phyloP scores from a whole-genome alignment of 306 rosid species.

The Carpinus fangiana region DNA sequence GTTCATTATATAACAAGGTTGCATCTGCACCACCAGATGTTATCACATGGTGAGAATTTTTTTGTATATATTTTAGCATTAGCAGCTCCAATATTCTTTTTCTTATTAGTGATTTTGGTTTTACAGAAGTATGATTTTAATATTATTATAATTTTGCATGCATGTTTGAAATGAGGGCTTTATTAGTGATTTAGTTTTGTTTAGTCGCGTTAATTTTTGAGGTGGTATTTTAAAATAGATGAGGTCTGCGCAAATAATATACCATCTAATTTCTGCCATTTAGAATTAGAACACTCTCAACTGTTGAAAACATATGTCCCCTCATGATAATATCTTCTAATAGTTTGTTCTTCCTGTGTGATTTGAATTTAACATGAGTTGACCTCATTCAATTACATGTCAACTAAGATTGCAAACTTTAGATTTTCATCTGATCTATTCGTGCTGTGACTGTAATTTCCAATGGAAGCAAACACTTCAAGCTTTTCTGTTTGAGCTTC shows the following conservation, averaged over 20 bases:
- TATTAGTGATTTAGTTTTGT: background rate
- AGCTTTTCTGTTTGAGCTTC: background rate
- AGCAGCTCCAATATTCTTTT: background rate
- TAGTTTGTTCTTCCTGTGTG: background rate
- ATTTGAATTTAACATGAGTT: background rate
- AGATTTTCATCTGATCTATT: background rate
- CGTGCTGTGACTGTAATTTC: background rate
- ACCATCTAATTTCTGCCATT: background rate
- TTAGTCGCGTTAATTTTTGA: background rate
- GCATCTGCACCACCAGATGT: slow-evolving; percentile 46
- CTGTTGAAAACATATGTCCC: background rate
- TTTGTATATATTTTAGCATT: background rate
- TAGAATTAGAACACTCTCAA: background rate
- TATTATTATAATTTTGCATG: background rate
- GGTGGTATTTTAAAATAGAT: background rate
- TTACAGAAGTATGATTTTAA: background rate
- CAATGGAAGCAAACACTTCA: background rate
- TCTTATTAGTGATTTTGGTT: background rate
- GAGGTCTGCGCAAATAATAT: background rate
- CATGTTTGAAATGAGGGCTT: background rate
- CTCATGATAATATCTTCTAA: background rate
- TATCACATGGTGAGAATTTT: slow-evolving; percentile 68
- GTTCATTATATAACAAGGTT: slow-evolving; percentile 61
- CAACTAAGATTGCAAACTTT: background rate
- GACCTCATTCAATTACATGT: background rate